A percentile compares a stretch with the other conserved stretches of the same genome.
These are phyloP conservation scores for Phytophthora vignae DNA, from an alignment of 352 stramenopile species.

Conservation along the genomic window DNA sequence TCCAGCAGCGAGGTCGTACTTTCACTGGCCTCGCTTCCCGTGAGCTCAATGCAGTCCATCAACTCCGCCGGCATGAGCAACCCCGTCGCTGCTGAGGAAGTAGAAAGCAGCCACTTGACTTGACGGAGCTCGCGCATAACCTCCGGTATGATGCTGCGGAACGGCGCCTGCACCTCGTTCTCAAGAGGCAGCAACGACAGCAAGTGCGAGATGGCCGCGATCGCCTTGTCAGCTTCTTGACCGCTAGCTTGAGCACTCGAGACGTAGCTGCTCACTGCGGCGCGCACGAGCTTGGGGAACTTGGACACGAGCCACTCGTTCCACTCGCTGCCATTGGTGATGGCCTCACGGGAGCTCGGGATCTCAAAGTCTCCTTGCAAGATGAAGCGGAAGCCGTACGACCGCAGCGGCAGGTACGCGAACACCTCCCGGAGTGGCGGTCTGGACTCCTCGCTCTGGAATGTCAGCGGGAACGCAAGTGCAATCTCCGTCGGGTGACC, in stretches of 20 bases:
- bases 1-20: constrained; percentile 21
- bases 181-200: constrained; percentile 69
- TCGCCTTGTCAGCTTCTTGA: not conserved
- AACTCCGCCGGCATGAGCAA: constrained; percentile 48
- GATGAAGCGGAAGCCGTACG: constrained; percentile 88
- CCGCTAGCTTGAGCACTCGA: constrained; percentile 10
- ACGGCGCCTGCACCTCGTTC: constrained; percentile 77
- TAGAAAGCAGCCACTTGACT: constrained; percentile 53
- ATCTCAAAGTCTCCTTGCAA: constrained; percentile 90
- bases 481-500: constrained; percentile 59
- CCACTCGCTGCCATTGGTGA: constrained; percentile 86
- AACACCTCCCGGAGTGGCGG: constrained; percentile 83
- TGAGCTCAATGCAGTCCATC: constrained; percentile 49
- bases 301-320: constrained; percentile 90
- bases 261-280: constrained; percentile 39
- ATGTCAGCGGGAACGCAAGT: constrained; percentile 54
- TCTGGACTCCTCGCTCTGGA: constrained; percentile 15
- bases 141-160: constrained; percentile 63
- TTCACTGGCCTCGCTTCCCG: constrained; percentile 18
- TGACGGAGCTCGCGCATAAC: constrained; percentile 67
- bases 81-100: constrained; percentile 5
- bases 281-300: constrained; percentile 61
- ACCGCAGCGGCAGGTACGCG: constrained; percentile 82
- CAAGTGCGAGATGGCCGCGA: constrained; percentile 46
- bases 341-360: constrained; percentile 84